These are phyloP conservation scores for Lichtheimia hyalospora DNA, from an alignment of 371 early-diverging fungal species.

Conservation along the genomic window DNA sequence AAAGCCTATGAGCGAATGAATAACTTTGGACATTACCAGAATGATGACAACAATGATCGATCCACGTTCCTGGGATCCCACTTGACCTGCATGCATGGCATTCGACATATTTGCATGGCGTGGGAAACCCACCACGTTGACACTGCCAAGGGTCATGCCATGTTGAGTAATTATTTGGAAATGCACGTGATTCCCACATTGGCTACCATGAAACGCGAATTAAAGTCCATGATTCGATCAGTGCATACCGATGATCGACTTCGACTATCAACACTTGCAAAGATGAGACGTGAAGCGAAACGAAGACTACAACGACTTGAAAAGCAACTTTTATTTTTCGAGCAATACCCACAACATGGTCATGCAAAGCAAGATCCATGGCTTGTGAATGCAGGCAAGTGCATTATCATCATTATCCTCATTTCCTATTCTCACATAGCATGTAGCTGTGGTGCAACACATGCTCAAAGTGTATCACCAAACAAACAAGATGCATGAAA, in stretches of 20 bases:
- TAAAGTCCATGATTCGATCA: slow-evolving; percentile 39
- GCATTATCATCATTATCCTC: background rate
- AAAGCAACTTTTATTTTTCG: slow-evolving; percentile 34
- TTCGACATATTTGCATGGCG: slow-evolving; percentile 29
- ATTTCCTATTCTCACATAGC: background rate
- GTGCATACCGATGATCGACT: slow-evolving; percentile 37
- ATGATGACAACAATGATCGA: background rate
- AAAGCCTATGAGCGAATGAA: slow-evolving; percentile 23
- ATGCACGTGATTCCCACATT: slow-evolving; percentile 29
- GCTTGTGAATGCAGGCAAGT: slow-evolving; percentile 41
- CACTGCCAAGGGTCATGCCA: slow-evolving; percentile 28
- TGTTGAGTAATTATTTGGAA: slow-evolving; percentile 26
- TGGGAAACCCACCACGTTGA: slow-evolving; percentile 32
- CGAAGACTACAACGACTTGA: slow-evolving; percentile 24
- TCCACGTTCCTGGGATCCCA: slow-evolving; percentile 22
- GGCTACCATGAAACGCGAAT: slow-evolving; percentile 33
- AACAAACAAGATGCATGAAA: slow-evolving; percentile 46
- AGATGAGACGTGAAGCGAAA: slow-evolving; percentile 28
- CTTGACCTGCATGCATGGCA: slow-evolving; percentile 25
- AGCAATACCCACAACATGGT: slow-evolving; percentile 37
- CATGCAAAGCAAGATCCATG: slow-evolving; percentile 37
- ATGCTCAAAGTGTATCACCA: slow-evolving; percentile 42
- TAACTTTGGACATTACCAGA: too few species aligned
- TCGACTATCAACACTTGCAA: slow-evolving; percentile 23
- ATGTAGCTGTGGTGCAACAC: slow-evolving; percentile 36